Base-by-base conservation (phyloP, 2,329 filamentous ascomycete species). In the Alternaria ethzedia region DNA sequence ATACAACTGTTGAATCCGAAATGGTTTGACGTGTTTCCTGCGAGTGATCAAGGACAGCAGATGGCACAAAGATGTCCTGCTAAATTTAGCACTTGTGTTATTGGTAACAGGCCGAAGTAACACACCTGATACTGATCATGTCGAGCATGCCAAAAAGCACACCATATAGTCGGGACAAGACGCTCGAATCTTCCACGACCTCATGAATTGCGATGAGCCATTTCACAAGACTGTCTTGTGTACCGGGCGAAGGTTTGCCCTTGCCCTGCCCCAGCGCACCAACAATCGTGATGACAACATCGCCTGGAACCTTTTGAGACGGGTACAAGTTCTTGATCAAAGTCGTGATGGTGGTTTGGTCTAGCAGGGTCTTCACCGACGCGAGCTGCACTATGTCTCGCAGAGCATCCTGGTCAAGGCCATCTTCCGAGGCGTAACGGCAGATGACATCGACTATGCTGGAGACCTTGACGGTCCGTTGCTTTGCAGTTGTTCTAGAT, bases 71-170 rank as follows among this genome's bases (percentile, higher is more conserved):
- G 82, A 79, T 56, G 79, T 77, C 45, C 80, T 82, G 65, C 57
- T 61, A 67, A 61, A 67, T 49, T 79, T 71, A 79, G 74, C 60
- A 69, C 54, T 49, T 25, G 32, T 50, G 26, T 32, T 41, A 43
- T 30, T 50, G 32, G 26, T 4, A 46, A 57, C 54, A 61, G 57
- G 58, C 45, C 55, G 63, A 43, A 54, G 43, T 50, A 43, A 46
- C 66, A 82, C 68, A 91, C 85, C 91, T 86, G 64, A 94, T 87
- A 62, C 89, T 91, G 54, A 92, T 90, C 72, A 92, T 95, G 74
- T 96, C 92, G 6, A 97, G 85, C 67, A 95, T 83, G 67, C 92
- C 92, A 76, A 97, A 97, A 5, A 97, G 79, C 17, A 95, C 87
- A 0, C 88, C 85, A 73, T 96, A 97, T 2, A 91, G 82, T 65